A percentile compares a stretch with the other conserved stretches of the same genome.
Conservation (phyloP, 805 yeast species). For the Suhomyces kilbournensis region DNA sequence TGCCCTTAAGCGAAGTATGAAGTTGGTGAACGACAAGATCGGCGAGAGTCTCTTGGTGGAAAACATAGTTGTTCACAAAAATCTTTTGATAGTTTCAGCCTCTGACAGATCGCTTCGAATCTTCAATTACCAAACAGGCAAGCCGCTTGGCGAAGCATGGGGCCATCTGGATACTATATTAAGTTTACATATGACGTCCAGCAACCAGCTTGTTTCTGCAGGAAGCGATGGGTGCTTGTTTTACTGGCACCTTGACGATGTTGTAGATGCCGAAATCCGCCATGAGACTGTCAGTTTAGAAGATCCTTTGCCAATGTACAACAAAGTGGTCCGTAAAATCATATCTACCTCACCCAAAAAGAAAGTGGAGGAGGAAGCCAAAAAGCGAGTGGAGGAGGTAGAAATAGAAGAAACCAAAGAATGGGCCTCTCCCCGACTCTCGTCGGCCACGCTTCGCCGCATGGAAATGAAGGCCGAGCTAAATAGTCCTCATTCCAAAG, state of each 20-base stretch:
- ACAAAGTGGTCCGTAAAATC: constrained; percentile 34
- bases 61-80: constrained; percentile 32
- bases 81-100: constrained; percentile 41
- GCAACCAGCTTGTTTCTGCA: constrained; percentile 36
- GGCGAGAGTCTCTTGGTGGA: constrained; percentile 47
- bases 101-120: constrained; percentile 58
- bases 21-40: constrained; percentile 35
- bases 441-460: constrained; percentile 33
- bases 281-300: background rate
- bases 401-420: background rate
- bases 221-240: constrained; percentile 57
- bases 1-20: constrained; percentile 38
- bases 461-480: constrained; percentile 24
- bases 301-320: constrained; percentile 4
- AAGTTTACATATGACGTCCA: constrained; percentile 30
- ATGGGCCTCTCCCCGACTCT: constrained; percentile 19
- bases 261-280: background rate
- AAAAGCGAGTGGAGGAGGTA: background rate
- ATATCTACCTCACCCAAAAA: constrained; percentile 14
- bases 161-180: constrained; percentile 50
- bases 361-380: background rate
- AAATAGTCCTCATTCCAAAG: constrained; percentile 5
- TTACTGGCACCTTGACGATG: constrained; percentile 35
- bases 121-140: constrained; percentile 46
- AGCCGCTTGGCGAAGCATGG: constrained; percentile 51